Evolutionary conservation across 768 basidiomycete species (phyloP), one percentile per base, ranked within the genome.

Genomic region (Tulasnella sp.): DNA sequence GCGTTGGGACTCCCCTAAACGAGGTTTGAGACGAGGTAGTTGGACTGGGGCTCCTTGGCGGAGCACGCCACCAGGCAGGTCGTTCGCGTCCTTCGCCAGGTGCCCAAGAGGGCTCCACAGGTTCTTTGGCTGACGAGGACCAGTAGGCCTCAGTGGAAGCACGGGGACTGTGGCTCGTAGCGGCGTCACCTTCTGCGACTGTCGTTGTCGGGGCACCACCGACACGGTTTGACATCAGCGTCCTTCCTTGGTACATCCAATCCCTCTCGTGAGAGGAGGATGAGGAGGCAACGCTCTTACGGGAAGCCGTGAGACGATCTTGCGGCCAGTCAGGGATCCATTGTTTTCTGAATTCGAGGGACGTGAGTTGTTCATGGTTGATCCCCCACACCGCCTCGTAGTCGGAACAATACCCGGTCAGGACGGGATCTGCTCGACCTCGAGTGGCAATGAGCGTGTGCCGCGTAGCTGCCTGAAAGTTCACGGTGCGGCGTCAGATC

Each of bases 311-410:
- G 38, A 76, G 56, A 48, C 56, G 75, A 34, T 76, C 75, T 16
- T 48, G 75, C 2, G 77, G 38, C 36, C 58, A 78, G 58, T 68
- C 56, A 36, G 58, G 77, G 9, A 62, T n/a, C 77, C 77, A 78
- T 40, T 72, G 48, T 40, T 71, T 78, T 40, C 77, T 24, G 77
- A 78, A 78, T 71, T 78, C 62, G 27, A 78, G 48, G 19, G 77
- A 78, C 27, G 38, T 68, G 56, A 78, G 56, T 27, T 78, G 77
- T n/a, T 39, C 77, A 34, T 72, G 39, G 77, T 56, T 71, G 68
- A 78, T 58, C 21, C 77, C 77, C 77, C 77, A 78, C 21, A 68
- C n/a, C 14, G 38, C 24, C 34, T 78, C 77, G 36, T 78, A 78
- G 77, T 68, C 77, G n/a, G 56, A 39, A n/a, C 77, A 78, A 48